These are phyloP conservation scores for Urostyla sp. DNA, from an alignment of 73 alveolate genomes.

Conservation along the genomic window DNA sequence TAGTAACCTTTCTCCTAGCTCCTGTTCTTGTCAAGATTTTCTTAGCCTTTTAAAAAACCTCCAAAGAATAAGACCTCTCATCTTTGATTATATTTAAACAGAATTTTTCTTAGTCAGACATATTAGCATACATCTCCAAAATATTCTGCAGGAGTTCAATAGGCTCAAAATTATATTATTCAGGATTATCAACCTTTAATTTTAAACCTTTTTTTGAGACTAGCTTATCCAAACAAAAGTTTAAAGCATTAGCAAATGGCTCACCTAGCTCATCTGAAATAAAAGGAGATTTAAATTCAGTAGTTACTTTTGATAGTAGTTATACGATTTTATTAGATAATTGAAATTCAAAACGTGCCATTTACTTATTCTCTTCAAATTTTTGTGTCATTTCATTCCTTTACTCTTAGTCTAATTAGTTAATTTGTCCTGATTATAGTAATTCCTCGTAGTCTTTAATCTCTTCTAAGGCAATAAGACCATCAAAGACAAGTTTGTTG, in stretches of 20 bases:
- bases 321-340: conserved; percentile 68
- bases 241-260: conserved; percentile 76
- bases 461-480: conserved; percentile 39
- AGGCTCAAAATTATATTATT: conserved; percentile 84
- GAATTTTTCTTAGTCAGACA: conserved; percentile 76
- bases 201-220: conserved; percentile 76
- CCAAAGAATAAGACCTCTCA: conserved; percentile 75
- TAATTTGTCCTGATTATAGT: conserved; percentile 45
- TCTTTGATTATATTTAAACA: conserved; percentile 71
- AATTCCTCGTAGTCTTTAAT: conserved; percentile 62
- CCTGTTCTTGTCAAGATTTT: conserved; percentile 59
- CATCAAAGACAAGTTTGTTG: conserved; percentile 53
- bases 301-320: conserved; percentile 70
- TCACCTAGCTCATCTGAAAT: conserved; percentile 73
- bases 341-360: conserved; percentile 65
- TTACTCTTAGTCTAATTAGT: conserved; percentile 70
- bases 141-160: conserved; percentile 65
- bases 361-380: conserved; percentile 70
- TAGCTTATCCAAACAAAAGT: conserved; percentile 81
- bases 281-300: conserved; percentile 68
- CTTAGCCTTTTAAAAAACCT: conserved; percentile 74
- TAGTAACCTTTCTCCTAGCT: conserved; percentile 68
- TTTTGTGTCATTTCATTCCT: conserved; percentile 65
- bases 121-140: conserved; percentile 74
- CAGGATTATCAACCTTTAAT: conserved; percentile 80